Evolutionary conservation across 305 asterid species (phyloP).

Genomic region (Fraxinus floribunda): DNA sequence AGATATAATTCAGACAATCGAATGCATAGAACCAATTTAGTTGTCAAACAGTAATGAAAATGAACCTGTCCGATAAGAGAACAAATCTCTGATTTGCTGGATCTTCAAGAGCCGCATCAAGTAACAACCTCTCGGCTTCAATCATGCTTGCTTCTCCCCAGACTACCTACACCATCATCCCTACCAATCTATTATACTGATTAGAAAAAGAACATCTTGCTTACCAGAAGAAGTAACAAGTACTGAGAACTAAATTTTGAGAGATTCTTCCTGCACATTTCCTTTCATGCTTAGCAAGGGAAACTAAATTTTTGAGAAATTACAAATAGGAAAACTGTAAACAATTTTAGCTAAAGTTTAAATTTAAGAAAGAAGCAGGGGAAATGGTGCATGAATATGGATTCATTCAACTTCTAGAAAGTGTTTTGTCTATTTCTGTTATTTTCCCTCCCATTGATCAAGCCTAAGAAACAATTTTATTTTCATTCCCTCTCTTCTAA

Average conservation of each 20-base stretch:
- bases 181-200: slow-evolving; percentile 35
- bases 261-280: neutral
- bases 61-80: slow-evolving; percentile 92
- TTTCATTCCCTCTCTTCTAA: neutral
- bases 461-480: neutral
- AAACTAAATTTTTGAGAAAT: neutral
- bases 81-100: slow-evolving; percentile 91
- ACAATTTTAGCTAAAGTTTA: neutral
- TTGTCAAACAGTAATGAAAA: slow-evolving; percentile 1
- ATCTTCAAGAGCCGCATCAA: slow-evolving; percentile 78
- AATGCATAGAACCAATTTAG: neutral
- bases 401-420: neutral
- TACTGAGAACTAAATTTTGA: neutral
- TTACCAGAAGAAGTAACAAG: slow-evolving; percentile 3
- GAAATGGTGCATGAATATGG: neutral
- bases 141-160: slow-evolving; percentile 99
- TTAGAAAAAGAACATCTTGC: slow-evolving; percentile 11
- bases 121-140: slow-evolving; percentile 86
- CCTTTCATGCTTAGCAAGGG: neutral
- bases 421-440: neutral
- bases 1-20: neutral
- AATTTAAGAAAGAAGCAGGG: neutral
- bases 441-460: slow-evolving; percentile 8
- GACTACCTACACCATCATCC: slow-evolving; percentile 66
- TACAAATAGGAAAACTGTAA: neutral